Percentiles rank a stretch among this genome's conserved stretches.
phyloP scores from a whole-genome alignment of 441 rosid species.

The Adansonia madagascariensis region DNA sequence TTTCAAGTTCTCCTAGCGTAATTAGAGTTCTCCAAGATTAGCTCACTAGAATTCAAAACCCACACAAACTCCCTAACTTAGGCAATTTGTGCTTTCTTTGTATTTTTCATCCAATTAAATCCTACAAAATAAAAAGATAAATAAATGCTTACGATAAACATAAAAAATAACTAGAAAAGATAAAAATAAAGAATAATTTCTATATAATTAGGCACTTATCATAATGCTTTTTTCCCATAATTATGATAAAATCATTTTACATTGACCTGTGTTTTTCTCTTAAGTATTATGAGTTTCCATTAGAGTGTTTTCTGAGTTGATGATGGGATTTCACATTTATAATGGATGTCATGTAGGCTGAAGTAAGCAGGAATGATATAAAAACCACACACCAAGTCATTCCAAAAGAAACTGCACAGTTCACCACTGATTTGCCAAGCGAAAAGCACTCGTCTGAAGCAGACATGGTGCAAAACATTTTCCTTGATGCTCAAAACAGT shows the following conservation, averaged over 20 bases:
- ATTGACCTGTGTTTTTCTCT: not conserved
- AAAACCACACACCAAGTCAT: slow-evolving; percentile 45
- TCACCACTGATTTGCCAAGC: slow-evolving; percentile 30
- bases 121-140: too few species aligned
- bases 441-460: slow-evolving; percentile 43
- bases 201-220: too few species aligned
- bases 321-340: not conserved
- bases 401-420: slow-evolving; percentile 40
- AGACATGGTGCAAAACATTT: slow-evolving; percentile 35
- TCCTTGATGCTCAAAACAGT: slow-evolving; percentile 33
- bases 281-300: not conserved
- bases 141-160: too few species aligned
- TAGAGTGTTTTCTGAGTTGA: not conserved
- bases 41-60: too few species aligned
- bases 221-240: not conserved
- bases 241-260: not conserved
- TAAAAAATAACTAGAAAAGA: too few species aligned
- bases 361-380: slow-evolving; percentile 44
- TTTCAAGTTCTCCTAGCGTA: too few species aligned
- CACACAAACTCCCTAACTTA: too few species aligned
- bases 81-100: too few species aligned
- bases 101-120: too few species aligned
- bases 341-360: slow-evolving; percentile 52
- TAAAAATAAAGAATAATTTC: too few species aligned
- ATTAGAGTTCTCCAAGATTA: too few species aligned